Conservation (phyloP, 2,329 filamentous ascomycete genomes). For the Colletotrichum caudatum region DNA sequence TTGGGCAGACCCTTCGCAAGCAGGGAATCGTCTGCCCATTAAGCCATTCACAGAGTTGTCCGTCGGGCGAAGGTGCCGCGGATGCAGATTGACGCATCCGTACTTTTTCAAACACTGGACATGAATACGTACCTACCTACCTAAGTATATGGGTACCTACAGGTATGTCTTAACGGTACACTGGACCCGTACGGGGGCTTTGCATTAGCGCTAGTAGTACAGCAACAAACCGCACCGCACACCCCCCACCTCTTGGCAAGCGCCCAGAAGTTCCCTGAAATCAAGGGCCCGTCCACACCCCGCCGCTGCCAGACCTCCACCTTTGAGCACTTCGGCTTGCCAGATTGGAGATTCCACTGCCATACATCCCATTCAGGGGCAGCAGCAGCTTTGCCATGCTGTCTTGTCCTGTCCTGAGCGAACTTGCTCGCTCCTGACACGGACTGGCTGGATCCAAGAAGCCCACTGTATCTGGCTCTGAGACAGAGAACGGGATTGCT, state of each 20-base stretch:
- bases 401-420: constrained; percentile 1
- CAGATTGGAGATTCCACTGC: constrained; percentile 17
- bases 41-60: constrained; percentile 1
- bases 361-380: not conserved
- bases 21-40: constrained; percentile 7
- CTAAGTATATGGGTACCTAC: not conserved
- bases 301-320: not conserved
- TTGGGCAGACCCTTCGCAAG: not conserved
- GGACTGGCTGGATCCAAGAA: not conserved
- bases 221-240: constrained; percentile 15
- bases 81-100: constrained; percentile 18
- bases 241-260: constrained; percentile 11
- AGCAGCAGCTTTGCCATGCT: not conserved
- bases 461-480: not conserved
- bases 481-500: not conserved
- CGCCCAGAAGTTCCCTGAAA: constrained; percentile 23
- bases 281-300: constrained; percentile 14
- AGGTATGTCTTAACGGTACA: constrained; percentile 22
- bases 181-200: constrained; percentile 24
- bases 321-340: constrained; percentile 9
- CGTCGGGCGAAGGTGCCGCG: not conserved
- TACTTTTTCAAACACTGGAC: constrained; percentile 32
- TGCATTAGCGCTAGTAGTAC: constrained; percentile 36
- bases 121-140: not conserved
- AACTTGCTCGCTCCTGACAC: not conserved